A percentile compares a stretch with the other conserved stretches of the same genome.
phyloP scores from a whole-genome alignment of 108 stramenopile species.

The Cylindrotheca fusiformis region DNA sequence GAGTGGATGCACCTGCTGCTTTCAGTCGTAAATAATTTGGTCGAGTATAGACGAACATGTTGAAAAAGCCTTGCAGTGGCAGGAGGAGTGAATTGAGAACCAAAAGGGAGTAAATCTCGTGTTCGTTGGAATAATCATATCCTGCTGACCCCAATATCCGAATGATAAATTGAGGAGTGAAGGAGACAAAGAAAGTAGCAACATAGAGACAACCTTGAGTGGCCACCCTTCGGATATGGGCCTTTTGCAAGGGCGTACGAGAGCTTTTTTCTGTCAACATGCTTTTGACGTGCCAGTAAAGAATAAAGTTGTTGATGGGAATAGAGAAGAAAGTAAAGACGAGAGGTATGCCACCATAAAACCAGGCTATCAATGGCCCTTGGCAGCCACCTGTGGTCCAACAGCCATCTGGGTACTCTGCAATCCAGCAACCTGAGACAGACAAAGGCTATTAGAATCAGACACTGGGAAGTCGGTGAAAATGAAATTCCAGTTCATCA shows the following conservation, averaged over 20 bases:
- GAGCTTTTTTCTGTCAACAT: constrained; percentile 2
- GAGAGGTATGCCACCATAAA: constrained; percentile 7
- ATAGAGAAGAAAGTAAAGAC: constrained; percentile 3
- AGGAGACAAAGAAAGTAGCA: constrained; percentile 15
- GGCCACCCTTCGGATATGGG: constrained; percentile 13
- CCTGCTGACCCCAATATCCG: constrained; percentile 20
- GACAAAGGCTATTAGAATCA: neutral
- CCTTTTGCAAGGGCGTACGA: neutral
- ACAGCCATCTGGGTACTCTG: constrained; percentile 4
- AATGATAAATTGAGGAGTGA: constrained; percentile 3
- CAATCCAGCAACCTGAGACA: constrained; percentile 16
- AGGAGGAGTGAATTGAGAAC: constrained; percentile 44
- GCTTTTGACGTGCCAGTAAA: constrained; percentile 10
- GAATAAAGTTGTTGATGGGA: constrained; percentile 9
- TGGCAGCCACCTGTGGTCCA: neutral
- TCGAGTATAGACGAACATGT: constrained; percentile 38
- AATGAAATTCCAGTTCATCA: neutral
- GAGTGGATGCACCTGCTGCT: constrained; percentile 1
- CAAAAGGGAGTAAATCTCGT: constrained; percentile 19
- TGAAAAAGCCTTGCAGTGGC: constrained; percentile 62
- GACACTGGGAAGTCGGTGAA: neutral
- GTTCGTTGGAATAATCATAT: constrained; percentile 8
- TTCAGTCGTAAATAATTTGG: constrained; percentile 39
- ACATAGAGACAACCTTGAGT: constrained; percentile 27
- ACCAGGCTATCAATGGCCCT: neutral